Conservation (phyloP, 2,329 filamentous ascomycete genomes). For the Stagonosporopsis cucurbitacearum region DNA sequence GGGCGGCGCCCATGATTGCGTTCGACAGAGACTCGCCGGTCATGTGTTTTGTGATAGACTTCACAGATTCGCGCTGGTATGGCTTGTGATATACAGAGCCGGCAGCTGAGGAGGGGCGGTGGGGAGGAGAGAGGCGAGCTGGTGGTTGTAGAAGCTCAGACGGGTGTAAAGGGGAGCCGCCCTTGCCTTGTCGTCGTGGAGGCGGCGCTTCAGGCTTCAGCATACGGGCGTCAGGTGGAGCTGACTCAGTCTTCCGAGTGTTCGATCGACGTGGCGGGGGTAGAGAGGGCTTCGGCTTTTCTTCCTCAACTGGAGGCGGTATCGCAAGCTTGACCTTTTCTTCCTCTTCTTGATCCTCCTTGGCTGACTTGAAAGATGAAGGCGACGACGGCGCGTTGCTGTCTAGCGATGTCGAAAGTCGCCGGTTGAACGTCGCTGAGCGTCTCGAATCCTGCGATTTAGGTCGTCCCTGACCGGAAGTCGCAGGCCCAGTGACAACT, state of each 20-base stretch:
- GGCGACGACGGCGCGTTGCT: constrained; percentile 41
- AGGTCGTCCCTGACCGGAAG: constrained; percentile 26
- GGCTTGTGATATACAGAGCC: constrained; percentile 48
- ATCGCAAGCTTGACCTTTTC: constrained; percentile 40
- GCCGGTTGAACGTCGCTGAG: constrained; percentile 26
- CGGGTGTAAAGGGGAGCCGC: constrained; percentile 27
- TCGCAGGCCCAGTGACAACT: constrained; percentile 25
- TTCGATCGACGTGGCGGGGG: constrained; percentile 48
- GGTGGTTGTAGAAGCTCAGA: constrained; percentile 20
- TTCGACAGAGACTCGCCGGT: constrained; percentile 71
- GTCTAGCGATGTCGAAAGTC: constrained; percentile 36
- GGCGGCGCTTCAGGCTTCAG: constrained; percentile 10
- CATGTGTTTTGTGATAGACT: constrained; percentile 55
- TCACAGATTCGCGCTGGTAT: constrained; percentile 47
- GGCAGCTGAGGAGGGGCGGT: constrained; percentile 32
- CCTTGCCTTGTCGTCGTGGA: constrained; percentile 15
- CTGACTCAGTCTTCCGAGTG: constrained; percentile 20
- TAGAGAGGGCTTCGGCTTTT: constrained; percentile 2
- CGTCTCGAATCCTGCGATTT: constrained; percentile 34
- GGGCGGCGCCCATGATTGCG: constrained; percentile 76
- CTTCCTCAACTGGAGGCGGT: background rate
- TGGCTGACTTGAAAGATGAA: constrained; percentile 45
- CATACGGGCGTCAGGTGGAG: constrained; percentile 9
- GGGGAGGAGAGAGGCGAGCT: constrained; percentile 29
- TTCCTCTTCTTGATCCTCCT: constrained; percentile 41